Evolutionary conservation across 495 filamentous ascomycete species (phyloP).

Genomic region (Copromyces sp.): DNA sequence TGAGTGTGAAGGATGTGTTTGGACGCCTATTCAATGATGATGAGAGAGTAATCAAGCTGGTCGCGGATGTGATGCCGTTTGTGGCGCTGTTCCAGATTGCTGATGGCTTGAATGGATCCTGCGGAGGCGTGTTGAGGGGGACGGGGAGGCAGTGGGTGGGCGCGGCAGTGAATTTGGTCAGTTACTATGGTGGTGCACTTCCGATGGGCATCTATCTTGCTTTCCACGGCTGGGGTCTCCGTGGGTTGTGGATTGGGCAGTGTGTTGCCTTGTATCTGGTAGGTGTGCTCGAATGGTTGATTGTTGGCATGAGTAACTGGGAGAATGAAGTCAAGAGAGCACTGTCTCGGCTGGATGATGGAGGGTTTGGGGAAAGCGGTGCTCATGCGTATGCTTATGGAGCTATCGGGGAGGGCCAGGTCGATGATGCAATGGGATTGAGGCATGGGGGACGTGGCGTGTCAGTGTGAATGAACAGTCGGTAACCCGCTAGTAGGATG

Average conservation of each 20-base stretch:
- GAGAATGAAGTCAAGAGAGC: slow-evolving; percentile 66
- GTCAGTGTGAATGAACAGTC: not conserved
- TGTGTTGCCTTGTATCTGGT: slow-evolving; percentile 84
- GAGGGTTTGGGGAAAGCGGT: slow-evolving; percentile 14
- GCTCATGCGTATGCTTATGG: slow-evolving; percentile 1
- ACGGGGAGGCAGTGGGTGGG: slow-evolving; percentile 88
- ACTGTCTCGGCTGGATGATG: slow-evolving; percentile 63
- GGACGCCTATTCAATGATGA: slow-evolving; percentile 82
- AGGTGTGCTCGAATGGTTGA: slow-evolving; percentile 66
- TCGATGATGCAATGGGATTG: slow-evolving; percentile 2
- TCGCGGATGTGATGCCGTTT: slow-evolving; percentile 69
- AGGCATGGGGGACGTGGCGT: not conserved
- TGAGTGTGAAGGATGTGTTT: slow-evolving; percentile 66
- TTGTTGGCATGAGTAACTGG: slow-evolving; percentile 74
- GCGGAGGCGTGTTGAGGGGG: slow-evolving; percentile 70
- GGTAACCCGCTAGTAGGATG: not conserved
- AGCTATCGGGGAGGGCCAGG: not conserved
- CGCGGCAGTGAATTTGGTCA: slow-evolving; percentile 78
- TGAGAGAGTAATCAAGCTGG: slow-evolving; percentile 58
- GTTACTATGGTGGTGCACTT: slow-evolving; percentile 78
- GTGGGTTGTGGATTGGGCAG: slow-evolving; percentile 80
- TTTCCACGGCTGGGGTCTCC: slow-evolving; percentile 81
- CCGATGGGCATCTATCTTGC: slow-evolving; percentile 80
- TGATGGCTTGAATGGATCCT: slow-evolving; percentile 78
- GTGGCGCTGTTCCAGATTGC: slow-evolving; percentile 94